Percentiles rank a stretch among this genome's conserved stretches.
phyloP scores from a whole-genome alignment of 768 basidiomycete genomes.

The Porpolomopsis calyptriformis region DNA sequence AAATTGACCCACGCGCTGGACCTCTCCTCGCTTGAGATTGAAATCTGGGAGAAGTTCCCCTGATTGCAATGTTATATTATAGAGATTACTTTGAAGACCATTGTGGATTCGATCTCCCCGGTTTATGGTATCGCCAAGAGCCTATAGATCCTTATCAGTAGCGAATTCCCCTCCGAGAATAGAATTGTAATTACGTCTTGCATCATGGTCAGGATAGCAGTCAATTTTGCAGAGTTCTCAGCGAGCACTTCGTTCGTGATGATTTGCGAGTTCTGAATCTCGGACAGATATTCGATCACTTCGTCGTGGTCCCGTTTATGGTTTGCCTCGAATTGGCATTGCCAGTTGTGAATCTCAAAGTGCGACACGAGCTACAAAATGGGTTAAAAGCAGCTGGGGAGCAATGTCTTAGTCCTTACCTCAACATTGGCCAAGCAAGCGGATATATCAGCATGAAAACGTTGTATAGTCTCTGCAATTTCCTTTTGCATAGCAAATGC shows the following conservation, averaged over 20 bases:
- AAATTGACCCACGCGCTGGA: constrained; percentile 34
- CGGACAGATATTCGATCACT: constrained; percentile 31
- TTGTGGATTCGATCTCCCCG: constrained; percentile 26
- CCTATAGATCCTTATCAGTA: neutral
- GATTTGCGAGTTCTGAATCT: constrained; percentile 25
- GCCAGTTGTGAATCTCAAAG: constrained; percentile 39
- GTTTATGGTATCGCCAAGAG: neutral
- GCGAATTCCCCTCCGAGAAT: neutral
- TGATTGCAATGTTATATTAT: constrained; percentile 37
- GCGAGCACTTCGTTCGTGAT: constrained; percentile 21
- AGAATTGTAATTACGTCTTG: constrained; percentile 28
- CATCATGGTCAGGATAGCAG: constrained; percentile 37
- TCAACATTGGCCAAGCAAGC: constrained; percentile 40
- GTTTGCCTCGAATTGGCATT: constrained; percentile 30
- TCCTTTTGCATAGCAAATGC: constrained; percentile 37
- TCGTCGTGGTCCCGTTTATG: constrained; percentile 33
- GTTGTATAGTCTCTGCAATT: constrained; percentile 32
- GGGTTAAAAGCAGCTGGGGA: neutral
- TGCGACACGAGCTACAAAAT: constrained; percentile 33
- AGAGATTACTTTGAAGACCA: constrained; percentile 40
- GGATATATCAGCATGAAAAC: constrained; percentile 34
- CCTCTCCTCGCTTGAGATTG: constrained; percentile 43
- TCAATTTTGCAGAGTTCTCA: constrained; percentile 26
- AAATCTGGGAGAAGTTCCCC: constrained; percentile 39
- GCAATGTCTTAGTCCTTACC: constrained; percentile 17